Base-by-base conservation (phyloP, 2,329 filamentous ascomycete genomes). In the Fusarium palustre region DNA sequence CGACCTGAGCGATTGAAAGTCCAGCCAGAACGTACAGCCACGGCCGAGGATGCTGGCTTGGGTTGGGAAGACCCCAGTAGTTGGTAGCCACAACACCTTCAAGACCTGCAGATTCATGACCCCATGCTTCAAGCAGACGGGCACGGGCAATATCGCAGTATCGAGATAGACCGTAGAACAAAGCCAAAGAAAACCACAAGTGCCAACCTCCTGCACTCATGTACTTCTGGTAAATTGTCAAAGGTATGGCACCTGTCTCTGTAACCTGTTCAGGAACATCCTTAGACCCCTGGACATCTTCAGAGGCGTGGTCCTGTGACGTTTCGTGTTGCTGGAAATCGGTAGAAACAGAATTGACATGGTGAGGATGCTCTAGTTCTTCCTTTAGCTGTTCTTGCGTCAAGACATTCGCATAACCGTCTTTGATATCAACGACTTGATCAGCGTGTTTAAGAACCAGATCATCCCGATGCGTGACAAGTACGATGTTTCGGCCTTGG, bases 81-180 rank as follows among this genome's bases (percentile, higher is more conserved):
- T 69, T 63, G 1, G 31, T 61, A 6, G 20, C 20, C 1, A 41
- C 24, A 2, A 33, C 16, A 0, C 50, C 56, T 1, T 74, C 74
- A 3, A 78, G 74, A 31, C 74, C 64, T 10, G 60, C 66, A 13
- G 73, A 75, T 11, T 74, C 88, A 76, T 97, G 92, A 31, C 92
- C 92, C 93, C 94, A 97, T 28, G 90, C 86, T 76, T 97, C 97
- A 55, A 97, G 84, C 45, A 96, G 94, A 86, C 93, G 95, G 2
- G 88, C 90, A 73, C 93, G 87, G 2, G 85, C 85, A 39, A 97
- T 83, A 38, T 90, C 86, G 20, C 87, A 80, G 15, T 89, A 74
- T 9, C 94, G 89, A 72, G 89, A 92, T 0, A 89, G 41, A 8
- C 86, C 78, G 62, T 94, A 88, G 15, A 90, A 81, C 2, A 87